Evolutionary conservation across 768 basidiomycete species (phyloP), one percentile per base, ranked within the genome.

Genomic region (Kwoniella heveanensis): DNA sequence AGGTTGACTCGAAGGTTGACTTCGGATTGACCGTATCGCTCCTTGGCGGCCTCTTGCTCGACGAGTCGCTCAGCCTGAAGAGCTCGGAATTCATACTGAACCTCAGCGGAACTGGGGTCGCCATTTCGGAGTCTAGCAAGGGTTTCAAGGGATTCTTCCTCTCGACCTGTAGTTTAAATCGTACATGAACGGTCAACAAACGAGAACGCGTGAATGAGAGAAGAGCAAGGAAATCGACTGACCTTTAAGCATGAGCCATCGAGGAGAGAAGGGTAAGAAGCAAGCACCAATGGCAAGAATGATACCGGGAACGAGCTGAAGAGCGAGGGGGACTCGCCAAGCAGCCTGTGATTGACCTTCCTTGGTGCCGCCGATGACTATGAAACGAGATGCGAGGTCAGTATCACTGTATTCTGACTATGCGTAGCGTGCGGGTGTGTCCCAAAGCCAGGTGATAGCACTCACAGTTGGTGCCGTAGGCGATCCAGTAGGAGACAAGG

Each of bases 221-320:
- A 32, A 32, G 7, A 32, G 32, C 7, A 13, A 32, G 32, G 13
- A 32, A 32, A 32, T 32, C 5, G 13, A 66, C 65, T 64, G 21
- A 74, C 73, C 74, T 54, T 57, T 67, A 70, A 89, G 88, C 56
- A 91, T 85, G n/a, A 91, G 71, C 73, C 76, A 86, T 85, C 88
- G 82, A 17, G 90, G 90, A 21, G 88, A 89, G 81, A 88, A 89
- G 1, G 90, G 90, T 85, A 91, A 87, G 77, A 88, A 90, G 52
- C 88, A 59, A 46, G 89, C 87, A 3, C 90, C 90, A 36, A 84
- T 70, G 27, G 86, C 87, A 25, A 92, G 84, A 62, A 89, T 83
- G 32, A 90, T 51, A 15, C 88, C 90, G 15, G 90, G 90, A 1
- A 87, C 84, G 53, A 90, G 83, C 69, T 92, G 90, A 17, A 91